Base-by-base conservation (phyloP, 1,139 yeast genomes). In the Diutina sp. region DNA sequence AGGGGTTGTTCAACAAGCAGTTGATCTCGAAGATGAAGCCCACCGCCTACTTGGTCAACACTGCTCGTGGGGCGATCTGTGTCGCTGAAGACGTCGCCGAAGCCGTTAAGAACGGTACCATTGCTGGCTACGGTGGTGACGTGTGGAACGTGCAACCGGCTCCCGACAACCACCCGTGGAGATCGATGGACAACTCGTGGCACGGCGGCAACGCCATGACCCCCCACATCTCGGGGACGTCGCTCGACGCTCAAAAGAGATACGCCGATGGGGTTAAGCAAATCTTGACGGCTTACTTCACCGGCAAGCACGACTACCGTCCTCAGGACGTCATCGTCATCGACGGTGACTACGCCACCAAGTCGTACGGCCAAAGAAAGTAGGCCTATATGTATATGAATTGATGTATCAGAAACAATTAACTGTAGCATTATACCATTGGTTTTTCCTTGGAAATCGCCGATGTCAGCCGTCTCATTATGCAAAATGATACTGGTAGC, bases 61-160 rank as follows among this genome's bases (percentile, higher is more conserved):
- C 95, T 56, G 95, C 95, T 18, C 80, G 95, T 68, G 95, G 95
- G 60, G 93, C 91, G 56, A 85, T 87, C 61, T 79, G 87, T 68
- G 83, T 77, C 57, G 85, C 83, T 55, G 77, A 87, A 62, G 95
- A 83, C 63, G 87, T 87, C 59, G 90, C 90, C 0, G 91, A 77
- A 16, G 93, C 93, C 0, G 78, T 87, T 55, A 67, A 77, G 57
- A 72, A 82, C 50, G 95, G 95, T 56, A 86, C 84, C 64, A 70
- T 87, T 59, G 75, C 84, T 62, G 91, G 93, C 55, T 87, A 87
- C 66, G 93, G 91, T 64, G 95, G 95, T 64, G 95, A 87, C 68
- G 95, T 87, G 56, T 86, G 93, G 90, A 79, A 67, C 73, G 85
- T 84, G 38, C 95, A 87, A 72, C 95, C 95, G 51, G 89, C 95